Evolutionary conservation across 2,329 filamentous ascomycete genomes (phyloP).

Genomic region (Nigrospora sphaerica): DNA sequence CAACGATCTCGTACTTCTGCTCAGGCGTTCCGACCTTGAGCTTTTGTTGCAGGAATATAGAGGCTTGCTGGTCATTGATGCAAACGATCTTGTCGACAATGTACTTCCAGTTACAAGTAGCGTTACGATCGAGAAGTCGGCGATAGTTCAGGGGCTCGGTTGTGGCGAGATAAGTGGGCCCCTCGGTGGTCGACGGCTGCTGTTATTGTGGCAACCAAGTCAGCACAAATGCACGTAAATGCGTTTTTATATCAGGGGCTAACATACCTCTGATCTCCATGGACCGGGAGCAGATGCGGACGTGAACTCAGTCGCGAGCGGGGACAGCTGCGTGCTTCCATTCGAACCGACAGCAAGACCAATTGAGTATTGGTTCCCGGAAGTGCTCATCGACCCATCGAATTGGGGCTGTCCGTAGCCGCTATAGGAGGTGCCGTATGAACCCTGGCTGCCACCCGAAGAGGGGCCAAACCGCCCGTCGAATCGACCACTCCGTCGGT

Average conservation of each 20-base stretch:
- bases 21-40: constrained; percentile 92
- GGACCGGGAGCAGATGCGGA: constrained; percentile 34
- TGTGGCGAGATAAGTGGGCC: constrained; percentile 74
- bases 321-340: constrained; percentile 57
- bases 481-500: constrained; percentile 38
- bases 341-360: constrained; percentile 8
- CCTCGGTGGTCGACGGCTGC: constrained; percentile 44
- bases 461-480: constrained; percentile 30
- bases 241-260: background rate
- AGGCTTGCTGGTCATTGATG: constrained; percentile 98
- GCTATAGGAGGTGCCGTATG: constrained; percentile 26
- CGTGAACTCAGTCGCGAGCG: constrained; percentile 69
- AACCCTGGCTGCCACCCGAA: constrained; percentile 23
- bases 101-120: constrained; percentile 98
- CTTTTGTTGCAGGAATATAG: constrained; percentile 98
- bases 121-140: constrained; percentile 86
- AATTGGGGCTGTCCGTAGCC: constrained; percentile 24
- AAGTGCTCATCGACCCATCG: constrained; percentile 17
- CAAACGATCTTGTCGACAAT: constrained; percentile 99
- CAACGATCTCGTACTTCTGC: constrained; percentile 95
- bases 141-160: constrained; percentile 95
- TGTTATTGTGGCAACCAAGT: background rate
- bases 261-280: constrained; percentile 51
- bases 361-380: constrained; percentile 25
- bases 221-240: background rate